Conservation (phyloP, 441 rosid genomes). For the Theobroma grandiflorum region DNA sequence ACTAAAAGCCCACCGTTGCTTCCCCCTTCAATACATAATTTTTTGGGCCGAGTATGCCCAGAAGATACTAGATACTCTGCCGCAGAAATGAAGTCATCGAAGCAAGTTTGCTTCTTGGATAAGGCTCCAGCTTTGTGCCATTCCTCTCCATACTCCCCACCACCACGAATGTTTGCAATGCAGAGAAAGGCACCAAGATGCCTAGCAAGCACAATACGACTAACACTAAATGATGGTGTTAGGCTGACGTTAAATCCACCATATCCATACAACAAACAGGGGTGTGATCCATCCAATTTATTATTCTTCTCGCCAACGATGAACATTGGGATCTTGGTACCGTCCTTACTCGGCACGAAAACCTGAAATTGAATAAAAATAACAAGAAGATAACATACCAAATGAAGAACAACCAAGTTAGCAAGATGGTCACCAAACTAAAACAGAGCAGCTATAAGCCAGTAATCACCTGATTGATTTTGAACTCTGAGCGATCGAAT, state of each 20-base stretch:
- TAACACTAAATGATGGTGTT: constrained; percentile 79
- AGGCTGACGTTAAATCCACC: constrained; percentile 91
- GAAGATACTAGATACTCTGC: constrained; percentile 79
- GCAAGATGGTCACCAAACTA: constrained; percentile 8
- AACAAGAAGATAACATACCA: background rate
- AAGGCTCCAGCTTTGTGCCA: constrained; percentile 96
- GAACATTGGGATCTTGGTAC: constrained; percentile 80
- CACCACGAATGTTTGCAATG: constrained; percentile 90
- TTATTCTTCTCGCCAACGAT: constrained; percentile 69
- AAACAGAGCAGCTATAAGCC: background rate
- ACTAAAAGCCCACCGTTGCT: constrained; percentile 97
- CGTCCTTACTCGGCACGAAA: constrained; percentile 82
- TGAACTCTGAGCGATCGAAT: constrained; percentile 74
- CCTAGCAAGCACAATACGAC: constrained; percentile 67
- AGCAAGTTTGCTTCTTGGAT: constrained; percentile 84
- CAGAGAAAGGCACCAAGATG: constrained; percentile 83
- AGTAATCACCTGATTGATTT: constrained; percentile 72
- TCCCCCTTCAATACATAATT: constrained; percentile 94
- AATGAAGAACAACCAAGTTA: background rate
- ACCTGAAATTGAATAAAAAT: constrained; percentile 49
- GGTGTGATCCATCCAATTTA: constrained; percentile 82
- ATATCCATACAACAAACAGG: constrained; percentile 86
- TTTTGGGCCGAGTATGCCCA: constrained; percentile 79
- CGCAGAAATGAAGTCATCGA: constrained; percentile 90
- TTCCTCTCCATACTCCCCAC: constrained; percentile 97